Percentiles rank a stretch among this genome's conserved stretches.
phyloP scores from a whole-genome alignment of 2,329 filamentous ascomycete species.

The Xylaria arbuscula region DNA sequence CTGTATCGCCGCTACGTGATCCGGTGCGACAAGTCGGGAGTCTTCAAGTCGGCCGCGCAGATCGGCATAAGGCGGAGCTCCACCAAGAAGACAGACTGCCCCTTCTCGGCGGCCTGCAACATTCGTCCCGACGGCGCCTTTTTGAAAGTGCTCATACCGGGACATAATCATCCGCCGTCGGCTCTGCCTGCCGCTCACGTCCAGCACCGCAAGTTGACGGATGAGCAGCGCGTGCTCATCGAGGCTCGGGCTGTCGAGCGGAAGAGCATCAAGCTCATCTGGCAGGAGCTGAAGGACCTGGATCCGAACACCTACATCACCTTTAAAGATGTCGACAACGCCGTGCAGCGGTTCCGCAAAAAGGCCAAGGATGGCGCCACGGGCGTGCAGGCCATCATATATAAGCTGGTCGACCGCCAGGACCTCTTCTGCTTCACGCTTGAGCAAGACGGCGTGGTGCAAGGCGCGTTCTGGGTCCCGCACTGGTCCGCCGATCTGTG shows the following conservation, averaged over 20 bases:
- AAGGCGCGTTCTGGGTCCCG: slow-evolving; percentile 47
- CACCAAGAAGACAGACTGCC: slow-evolving; percentile 47
- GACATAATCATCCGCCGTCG: slow-evolving; percentile 46
- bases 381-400: slow-evolving; percentile 45
- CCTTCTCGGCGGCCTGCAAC: slow-evolving; percentile 44
- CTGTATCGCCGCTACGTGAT: slow-evolving; percentile 45
- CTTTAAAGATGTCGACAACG: slow-evolving; percentile 46
- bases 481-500: slow-evolving; percentile 45
- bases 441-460: slow-evolving; percentile 40
- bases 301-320: slow-evolving; percentile 42
- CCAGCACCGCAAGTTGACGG: slow-evolving; percentile 46
- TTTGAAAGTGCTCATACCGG: slow-evolving; percentile 41
- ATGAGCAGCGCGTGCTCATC: slow-evolving; percentile 44
- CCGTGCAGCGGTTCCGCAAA: slow-evolving; percentile 46
- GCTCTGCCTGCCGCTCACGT: slow-evolving; percentile 41
- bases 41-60: slow-evolving; percentile 43
- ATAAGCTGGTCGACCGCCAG: slow-evolving; percentile 44
- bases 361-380: slow-evolving; percentile 46
- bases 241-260: slow-evolving; percentile 43
- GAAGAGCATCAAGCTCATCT: slow-evolving; percentile 42
- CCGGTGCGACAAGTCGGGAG: slow-evolving; percentile 45
- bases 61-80: slow-evolving; percentile 42
- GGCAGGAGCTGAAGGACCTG: slow-evolving; percentile 41
- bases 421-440: slow-evolving; percentile 46
- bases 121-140: slow-evolving; percentile 44